Evolutionary conservation across 352 stramenopile genomes (phyloP), one percentile per base, ranked within the genome.

Genomic region (Globisporangium apiculatum): DNA sequence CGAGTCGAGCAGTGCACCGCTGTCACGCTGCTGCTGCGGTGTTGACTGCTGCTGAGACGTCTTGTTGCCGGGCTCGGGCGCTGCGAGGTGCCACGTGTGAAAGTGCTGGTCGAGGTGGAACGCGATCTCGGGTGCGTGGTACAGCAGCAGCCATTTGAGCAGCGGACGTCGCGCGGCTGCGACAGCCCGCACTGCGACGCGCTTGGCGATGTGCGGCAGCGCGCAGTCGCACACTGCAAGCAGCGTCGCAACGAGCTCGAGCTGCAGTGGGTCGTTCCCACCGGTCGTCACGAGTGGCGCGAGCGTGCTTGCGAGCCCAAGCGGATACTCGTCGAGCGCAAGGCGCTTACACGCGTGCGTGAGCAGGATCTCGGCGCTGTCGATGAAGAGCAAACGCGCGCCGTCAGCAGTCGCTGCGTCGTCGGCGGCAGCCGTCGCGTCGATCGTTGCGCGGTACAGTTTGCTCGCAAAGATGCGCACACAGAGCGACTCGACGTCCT

Each of bases 41-140:
- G 36, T 36, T 31, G 24, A 31, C 24, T 31, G 24, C 45, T 15
- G 40, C 17, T 49, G 48, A 54, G 10, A 37, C 67, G 35, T 45
- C 56, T 46, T 51, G 35, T 3, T n/a, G 56, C 49, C 11, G 8
- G 38, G 37, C 40, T 69, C 63, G 4, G 55, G 49, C 37, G 55
- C 60, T 10, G 59, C 64, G 17, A 76, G 62, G 47, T 76, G 77
- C 84, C 84, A 92, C 18, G 75, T 72, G 14, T 80, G 73, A 24
- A 88, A 90, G 47, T 88, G 71, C 42, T 90, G 72, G 37, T 86
- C 78, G n/a, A 94, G 64, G 53, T 94, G 78, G 37, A 84, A 80
- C n/a, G 80, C 76, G 18, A 91, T 63, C 9, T 60, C 58, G 41
- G 84, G 82, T 0, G 77, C 64, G 38, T 94, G 80, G 50, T 94